Conservation (phyloP, 2,329 filamentous ascomycete genomes). For the Aspergillus chevalieri region DNA sequence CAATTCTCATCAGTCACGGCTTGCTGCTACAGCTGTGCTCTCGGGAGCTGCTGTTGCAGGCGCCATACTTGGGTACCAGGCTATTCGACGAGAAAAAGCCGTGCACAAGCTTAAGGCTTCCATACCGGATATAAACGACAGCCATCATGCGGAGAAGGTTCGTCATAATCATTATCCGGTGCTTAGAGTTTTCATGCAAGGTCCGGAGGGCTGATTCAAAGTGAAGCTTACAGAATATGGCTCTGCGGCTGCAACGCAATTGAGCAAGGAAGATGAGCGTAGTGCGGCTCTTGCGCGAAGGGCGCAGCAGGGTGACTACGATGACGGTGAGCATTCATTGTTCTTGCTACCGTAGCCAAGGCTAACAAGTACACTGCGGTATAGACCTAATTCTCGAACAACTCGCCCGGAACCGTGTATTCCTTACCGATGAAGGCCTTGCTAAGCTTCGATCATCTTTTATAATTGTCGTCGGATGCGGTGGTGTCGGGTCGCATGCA, state of each 20-base stretch:
- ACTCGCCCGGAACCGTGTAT: conserved; percentile 84
- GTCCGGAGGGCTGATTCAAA: conserved; percentile 28
- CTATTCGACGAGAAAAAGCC: conserved; percentile 49
- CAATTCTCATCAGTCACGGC: conserved; percentile 37
- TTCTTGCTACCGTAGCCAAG: neutral
- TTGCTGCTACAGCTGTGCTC: conserved; percentile 38
- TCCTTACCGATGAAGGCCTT: conserved; percentile 77
- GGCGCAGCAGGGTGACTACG: conserved; percentile 58
- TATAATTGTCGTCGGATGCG: conserved; percentile 84
- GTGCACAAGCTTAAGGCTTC: conserved; percentile 56
- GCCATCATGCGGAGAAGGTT: conserved; percentile 48
- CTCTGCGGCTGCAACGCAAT: conserved; percentile 17
- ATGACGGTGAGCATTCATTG: conserved; percentile 46
- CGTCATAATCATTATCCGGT: neutral
- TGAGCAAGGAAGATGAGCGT: conserved; percentile 51
- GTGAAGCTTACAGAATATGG: conserved; percentile 49
- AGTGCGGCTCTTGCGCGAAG: conserved; percentile 53
- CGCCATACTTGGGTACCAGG: conserved; percentile 53
- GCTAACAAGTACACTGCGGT: conserved; percentile 1
- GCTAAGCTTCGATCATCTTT: conserved; percentile 73
- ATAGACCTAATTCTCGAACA: conserved; percentile 89
- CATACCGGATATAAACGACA: conserved; percentile 51
- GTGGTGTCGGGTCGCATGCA: conserved; percentile 91
- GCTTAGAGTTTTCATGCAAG: neutral
- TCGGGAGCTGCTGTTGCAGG: conserved; percentile 41